Conservation (phyloP, 192 early-diverging fungal genomes). For the Dimargaris xerosporica region DNA sequence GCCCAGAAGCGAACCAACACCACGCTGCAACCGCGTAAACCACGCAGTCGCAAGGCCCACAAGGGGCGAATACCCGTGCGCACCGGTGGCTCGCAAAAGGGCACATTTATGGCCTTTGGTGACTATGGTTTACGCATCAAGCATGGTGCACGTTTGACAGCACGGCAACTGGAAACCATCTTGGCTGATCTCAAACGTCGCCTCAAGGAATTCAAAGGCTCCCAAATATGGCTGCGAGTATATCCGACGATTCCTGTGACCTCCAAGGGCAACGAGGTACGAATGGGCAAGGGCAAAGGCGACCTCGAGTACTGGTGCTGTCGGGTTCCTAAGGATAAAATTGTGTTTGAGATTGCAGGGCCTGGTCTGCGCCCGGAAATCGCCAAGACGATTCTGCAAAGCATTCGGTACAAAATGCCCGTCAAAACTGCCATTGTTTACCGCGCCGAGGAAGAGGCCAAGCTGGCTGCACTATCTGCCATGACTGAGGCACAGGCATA, state of each 20-base stretch:
- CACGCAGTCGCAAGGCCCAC: conserved; percentile 67
- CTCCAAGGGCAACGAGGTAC: conserved; percentile 73
- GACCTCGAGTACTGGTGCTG: conserved; percentile 85
- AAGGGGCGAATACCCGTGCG: conserved; percentile 75
- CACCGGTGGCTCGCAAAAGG: conserved; percentile 70
- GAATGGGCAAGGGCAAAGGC: conserved; percentile 99
- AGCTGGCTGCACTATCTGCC: too few relatives aligned
- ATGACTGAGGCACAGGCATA: too few relatives aligned
- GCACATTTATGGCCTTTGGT: conserved; percentile 74
- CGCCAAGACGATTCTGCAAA: conserved; percentile 57
- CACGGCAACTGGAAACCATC: conserved; percentile 67
- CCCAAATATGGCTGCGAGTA: conserved; percentile 67
- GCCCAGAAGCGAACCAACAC: conserved; percentile 31
- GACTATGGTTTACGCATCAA: conserved; percentile 86
- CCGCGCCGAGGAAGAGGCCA: conserved; percentile 4
- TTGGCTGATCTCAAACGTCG: conserved; percentile 57
- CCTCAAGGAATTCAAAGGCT: conserved; percentile 77
- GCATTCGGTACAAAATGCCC: conserved; percentile 46
- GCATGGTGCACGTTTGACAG: conserved; percentile 64
- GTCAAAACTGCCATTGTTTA: conserved; percentile 50
- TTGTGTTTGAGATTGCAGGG: conserved; percentile 75
- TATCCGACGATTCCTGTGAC: conserved; percentile 91
- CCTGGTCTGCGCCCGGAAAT: conserved; percentile 65
- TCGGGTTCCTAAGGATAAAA: conserved; percentile 72
- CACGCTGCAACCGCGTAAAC: conserved; percentile 57